phyloP scores from a whole-genome alignment of 495 filamentous ascomycete genomes.

The Penicillium cosmopolitanum region DNA sequence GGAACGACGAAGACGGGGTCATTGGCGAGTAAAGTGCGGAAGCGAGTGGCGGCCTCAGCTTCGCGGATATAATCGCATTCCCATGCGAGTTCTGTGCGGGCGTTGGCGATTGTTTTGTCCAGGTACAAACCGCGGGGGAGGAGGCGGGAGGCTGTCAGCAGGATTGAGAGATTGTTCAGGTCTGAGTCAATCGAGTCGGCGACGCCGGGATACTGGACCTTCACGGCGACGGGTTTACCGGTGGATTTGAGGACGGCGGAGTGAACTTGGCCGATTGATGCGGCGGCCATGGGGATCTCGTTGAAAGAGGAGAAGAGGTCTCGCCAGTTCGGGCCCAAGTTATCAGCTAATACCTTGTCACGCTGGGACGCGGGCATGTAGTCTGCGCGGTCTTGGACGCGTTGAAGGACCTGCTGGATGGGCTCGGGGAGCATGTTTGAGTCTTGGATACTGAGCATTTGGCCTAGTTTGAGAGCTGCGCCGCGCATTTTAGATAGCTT shows the following conservation, averaged over 20 bases:
- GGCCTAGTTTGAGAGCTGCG: constrained; percentile 95
- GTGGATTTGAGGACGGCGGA: constrained; percentile 77
- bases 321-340: constrained; percentile 85
- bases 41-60: constrained; percentile 75
- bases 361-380: constrained; percentile 97
- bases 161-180: constrained; percentile 85
- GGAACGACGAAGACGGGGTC: constrained; percentile 83
- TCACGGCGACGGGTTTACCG: constrained; percentile 82
- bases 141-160: constrained; percentile 86
- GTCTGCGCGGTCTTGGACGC: constrained; percentile 95
- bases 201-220: constrained; percentile 98
- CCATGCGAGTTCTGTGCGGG: constrained; percentile 90
- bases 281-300: constrained; percentile 90
- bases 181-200: constrained; percentile 94
- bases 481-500: constrained; percentile 96
- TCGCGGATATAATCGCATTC: constrained; percentile 96
- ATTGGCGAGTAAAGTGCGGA: constrained; percentile 69
- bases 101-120: constrained; percentile 96
- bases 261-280: constrained; percentile 98
- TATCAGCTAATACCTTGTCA: constrained; percentile 74
- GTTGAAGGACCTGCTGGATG: constrained; percentile 84
- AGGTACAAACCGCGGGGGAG: constrained; percentile 92
- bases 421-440: constrained; percentile 90
- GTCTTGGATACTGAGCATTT: constrained; percentile 98
- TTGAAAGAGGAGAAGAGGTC: constrained; percentile 82